Evolutionary conservation across 2,329 filamentous ascomycete species (phyloP).

Genomic region (Xylaria sp.): DNA sequence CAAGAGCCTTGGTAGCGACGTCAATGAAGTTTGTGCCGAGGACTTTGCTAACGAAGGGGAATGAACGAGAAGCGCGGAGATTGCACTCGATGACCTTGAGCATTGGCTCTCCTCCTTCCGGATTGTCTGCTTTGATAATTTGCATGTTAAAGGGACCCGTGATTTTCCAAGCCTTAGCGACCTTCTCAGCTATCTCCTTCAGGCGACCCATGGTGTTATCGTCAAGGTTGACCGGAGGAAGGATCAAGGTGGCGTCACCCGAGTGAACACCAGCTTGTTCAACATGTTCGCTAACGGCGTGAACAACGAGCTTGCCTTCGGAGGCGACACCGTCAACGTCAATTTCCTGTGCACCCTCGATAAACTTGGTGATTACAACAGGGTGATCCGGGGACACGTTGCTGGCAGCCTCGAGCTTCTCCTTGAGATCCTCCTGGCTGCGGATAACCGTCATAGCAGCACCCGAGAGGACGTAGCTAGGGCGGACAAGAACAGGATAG

Average conservation of each 20-base stretch:
- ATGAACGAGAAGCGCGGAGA: constrained; percentile 94
- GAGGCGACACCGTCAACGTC: constrained; percentile 94
- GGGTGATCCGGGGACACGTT: constrained; percentile 95
- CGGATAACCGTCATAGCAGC: constrained; percentile 98
- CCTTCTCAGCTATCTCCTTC: constrained; percentile 96
- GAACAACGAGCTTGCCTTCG: constrained; percentile 84
- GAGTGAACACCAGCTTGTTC: constrained; percentile 98
- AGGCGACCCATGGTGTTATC: constrained; percentile 81
- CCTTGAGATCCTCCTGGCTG: constrained; percentile 87
- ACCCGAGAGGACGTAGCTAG: constrained; percentile 94
- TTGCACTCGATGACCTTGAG: constrained; percentile 99
- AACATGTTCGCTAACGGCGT: constrained; percentile 94
- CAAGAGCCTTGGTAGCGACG: constrained; percentile 89
- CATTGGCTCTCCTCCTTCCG: constrained; percentile 76
- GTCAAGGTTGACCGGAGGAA: constrained; percentile 86
- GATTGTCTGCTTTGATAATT: constrained; percentile 90
- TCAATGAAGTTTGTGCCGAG: constrained; percentile 97
- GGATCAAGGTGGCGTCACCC: constrained; percentile 92
- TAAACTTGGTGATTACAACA: constrained; percentile 98
- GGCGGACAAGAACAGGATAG: constrained; percentile 95
- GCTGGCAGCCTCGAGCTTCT: constrained; percentile 91
- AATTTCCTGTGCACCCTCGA: constrained; percentile 95
- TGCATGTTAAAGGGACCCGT: constrained; percentile 99
- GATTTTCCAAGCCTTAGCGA: constrained; percentile 96
- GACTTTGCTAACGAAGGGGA: constrained; percentile 98